Base-by-base conservation (phyloP, 345 rosid genomes). In the Sonneratia alba region DNA sequence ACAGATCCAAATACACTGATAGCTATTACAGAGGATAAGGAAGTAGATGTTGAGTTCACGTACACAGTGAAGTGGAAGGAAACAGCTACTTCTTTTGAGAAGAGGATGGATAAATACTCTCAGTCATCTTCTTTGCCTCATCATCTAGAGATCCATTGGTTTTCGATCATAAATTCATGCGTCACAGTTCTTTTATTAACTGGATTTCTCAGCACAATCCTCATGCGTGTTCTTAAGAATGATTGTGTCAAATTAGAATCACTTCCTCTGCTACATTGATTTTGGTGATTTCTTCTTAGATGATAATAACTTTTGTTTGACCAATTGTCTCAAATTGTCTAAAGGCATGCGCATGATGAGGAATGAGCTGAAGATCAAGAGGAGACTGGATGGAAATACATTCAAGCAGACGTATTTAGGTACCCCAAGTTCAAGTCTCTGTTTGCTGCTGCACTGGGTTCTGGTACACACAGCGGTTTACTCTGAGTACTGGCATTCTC, bases 331-430 rank as follows among this genome's bases (percentile, higher is more conserved):
- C 5, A 38, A 22, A 27, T 43, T 57, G 45, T 40, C 34, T n/a
- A 77, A 57, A 82, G 85, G 74, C 79, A 82, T 76, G 79, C 87
- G 19, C 85, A 84, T 73, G 87, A 84, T 45, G 87, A 84, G 80
- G 87, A 84, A 66, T 49, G 80, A 2, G 79, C 79, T 69, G 87
- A 81, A 66, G 85, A 84, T 40, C 78, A 79, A 66, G 87, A 81
- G 59, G 87, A 83, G 78, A 81, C 84, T 64, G 84, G 87, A 34
- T 81, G 84, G 87, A 83, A 81, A 64, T 83, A 83, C 81, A 79
- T 83, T 61, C 87, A 83, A 14, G 84, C 84, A 8, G 84, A 83
- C 66, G 84, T 83, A 16, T 84, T 84, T 67, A 79, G 87, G 73
- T 84, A 70, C 69, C 87, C 87, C 42, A 71, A 74, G 66, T 71